Base-by-base conservation (phyloP, 768 basidiomycete species). In the Lactarius hatsudake region DNA sequence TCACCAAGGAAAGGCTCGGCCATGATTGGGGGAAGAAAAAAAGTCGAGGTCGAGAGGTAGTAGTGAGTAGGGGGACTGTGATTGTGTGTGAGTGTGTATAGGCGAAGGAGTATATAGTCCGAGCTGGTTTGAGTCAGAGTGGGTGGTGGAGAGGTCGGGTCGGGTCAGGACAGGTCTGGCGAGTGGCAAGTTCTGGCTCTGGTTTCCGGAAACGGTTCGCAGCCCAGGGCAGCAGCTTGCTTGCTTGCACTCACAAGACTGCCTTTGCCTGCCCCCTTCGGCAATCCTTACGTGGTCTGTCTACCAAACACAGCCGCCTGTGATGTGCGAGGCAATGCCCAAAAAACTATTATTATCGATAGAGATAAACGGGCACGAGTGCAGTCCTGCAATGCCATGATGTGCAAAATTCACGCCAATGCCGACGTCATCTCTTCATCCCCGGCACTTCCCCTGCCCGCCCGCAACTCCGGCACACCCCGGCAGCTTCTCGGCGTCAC, bases 11-110 rank as follows among this genome's bases (percentile, higher is more conserved):
- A 51, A 17, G 28, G 23, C 38, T 59, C 62, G 28, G 56, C 45
- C 13, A 62, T 32, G 34, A 30, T 26, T 2, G 23, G 6, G 26
- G 40, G 56, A 42, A 30, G 59, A 38, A 38, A 38, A 38, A 38
- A 12, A 38, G 36, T 40, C 15, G 15, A 63, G 63, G 36, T 84
- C 80, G 26, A 74, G 71, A 58, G 82, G 81, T 78, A 79, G 77
- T 84, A 61, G 81, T 61, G 62, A 28, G 28, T 59, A 54, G 57
- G 40, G 17, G 13, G 38, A 40, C 38, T 26, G 23, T 20, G 43
- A 40, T 40, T 60, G 62, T 62, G 59, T 53, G 63, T 63, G n/a
- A 59, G 45, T 5, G 42, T 43, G 20, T 30, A 18, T 3, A 18
- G 30, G 58, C 20, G 55, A 32, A 43, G 42, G 45, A 42, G 15